Evolutionary conservation across 441 rosid species (phyloP).

Genomic region (Populus hybrid): DNA sequence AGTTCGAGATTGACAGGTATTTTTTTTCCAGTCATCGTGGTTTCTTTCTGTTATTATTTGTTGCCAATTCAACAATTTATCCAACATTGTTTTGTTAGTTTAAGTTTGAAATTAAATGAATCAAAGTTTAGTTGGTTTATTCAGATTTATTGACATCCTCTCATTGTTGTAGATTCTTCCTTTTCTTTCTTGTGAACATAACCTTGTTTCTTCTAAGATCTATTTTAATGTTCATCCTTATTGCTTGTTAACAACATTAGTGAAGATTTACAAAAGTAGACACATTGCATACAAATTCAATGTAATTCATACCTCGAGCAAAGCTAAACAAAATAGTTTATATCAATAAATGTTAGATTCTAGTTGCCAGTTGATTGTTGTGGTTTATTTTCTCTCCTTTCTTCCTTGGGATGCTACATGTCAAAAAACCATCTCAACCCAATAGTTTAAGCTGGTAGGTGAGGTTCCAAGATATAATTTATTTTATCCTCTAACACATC

Average conservation of each 20-base stretch:
- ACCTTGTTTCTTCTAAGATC: background rate
- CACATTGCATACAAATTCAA: background rate
- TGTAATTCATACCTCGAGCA: background rate
- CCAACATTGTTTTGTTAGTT: background rate
- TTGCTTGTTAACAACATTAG: background rate
- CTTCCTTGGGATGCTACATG: background rate
- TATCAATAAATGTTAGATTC: background rate
- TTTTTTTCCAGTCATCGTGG: constrained; percentile 7
- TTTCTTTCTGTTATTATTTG: constrained; percentile 5
- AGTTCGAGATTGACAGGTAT: constrained; percentile 88
- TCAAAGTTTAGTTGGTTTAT: background rate
- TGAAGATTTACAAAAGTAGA: background rate
- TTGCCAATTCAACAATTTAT: background rate
- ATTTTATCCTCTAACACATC: too few relatives aligned
- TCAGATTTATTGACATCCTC: background rate
- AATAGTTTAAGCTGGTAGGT: too few relatives aligned
- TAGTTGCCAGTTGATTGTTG: background rate
- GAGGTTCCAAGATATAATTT: too few relatives aligned
- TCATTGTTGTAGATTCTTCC: background rate
- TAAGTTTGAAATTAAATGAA: background rate
- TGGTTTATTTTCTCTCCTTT: background rate
- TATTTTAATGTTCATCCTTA: background rate
- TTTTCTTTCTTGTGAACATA: constrained; percentile 2
- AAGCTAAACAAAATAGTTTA: background rate
- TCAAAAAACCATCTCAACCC: too few relatives aligned